phyloP scores from a whole-genome alignment of 257 asterid species.

The Striga asiatica region DNA sequence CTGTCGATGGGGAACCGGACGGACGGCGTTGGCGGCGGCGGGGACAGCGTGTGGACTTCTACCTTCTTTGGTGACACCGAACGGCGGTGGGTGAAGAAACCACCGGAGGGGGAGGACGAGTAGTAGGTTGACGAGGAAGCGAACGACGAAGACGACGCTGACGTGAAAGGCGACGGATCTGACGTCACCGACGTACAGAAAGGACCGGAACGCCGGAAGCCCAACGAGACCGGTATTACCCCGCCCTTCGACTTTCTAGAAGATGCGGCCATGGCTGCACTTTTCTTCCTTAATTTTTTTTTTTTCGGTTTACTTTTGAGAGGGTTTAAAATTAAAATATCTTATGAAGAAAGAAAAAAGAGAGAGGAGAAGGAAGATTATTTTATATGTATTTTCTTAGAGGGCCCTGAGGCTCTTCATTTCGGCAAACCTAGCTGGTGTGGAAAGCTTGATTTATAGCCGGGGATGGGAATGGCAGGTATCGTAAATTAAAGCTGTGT shows the following conservation, averaged over 20 bases:
- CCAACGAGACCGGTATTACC: slow-evolving; percentile 25
- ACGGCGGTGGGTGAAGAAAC: slow-evolving; percentile 37
- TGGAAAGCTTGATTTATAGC: slow-evolving; percentile 50
- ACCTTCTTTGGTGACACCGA: slow-evolving; percentile 84
- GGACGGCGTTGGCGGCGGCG: slow-evolving; percentile 44
- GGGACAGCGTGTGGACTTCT: slow-evolving; percentile 50
- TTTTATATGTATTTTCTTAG: slow-evolving; percentile 4
- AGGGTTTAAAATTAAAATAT: too few species aligned
- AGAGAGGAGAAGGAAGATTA: neutral
- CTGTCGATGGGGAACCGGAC: slow-evolving; percentile 70
- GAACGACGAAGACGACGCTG: slow-evolving; percentile 23
- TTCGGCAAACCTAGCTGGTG: slow-evolving; percentile 73
- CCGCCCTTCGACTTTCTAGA: slow-evolving; percentile 50
- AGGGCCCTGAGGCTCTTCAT: slow-evolving; percentile 63
- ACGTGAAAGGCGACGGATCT: slow-evolving; percentile 21
- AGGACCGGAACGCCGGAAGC: slow-evolving; percentile 38
- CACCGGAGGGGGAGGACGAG: slow-evolving; percentile 28
- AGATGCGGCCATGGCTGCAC: slow-evolving; percentile 35
- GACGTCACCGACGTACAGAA: slow-evolving; percentile 17
- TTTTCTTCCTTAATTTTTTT: neutral
- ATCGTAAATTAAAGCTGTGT: slow-evolving; percentile 11
- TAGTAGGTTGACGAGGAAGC: slow-evolving; percentile 45
- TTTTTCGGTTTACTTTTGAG: too few species aligned
- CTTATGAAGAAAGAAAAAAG: neutral
- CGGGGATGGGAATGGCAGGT: slow-evolving; percentile 13